Conservation (phyloP, 805 yeast genomes). For the Saturnispora hagleri region DNA sequence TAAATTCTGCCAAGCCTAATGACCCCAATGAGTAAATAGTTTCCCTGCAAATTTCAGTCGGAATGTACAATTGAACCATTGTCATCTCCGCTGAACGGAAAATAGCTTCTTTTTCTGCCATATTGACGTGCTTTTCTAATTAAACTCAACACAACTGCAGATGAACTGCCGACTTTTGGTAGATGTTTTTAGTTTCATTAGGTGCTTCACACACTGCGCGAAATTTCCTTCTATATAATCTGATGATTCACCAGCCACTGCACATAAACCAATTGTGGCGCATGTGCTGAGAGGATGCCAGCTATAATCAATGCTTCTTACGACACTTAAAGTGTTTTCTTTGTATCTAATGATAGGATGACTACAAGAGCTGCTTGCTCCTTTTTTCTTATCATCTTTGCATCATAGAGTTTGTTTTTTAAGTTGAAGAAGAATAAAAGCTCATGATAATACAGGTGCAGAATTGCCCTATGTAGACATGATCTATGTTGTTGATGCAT, state of each 20-base stretch:
- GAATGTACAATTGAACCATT: conserved; percentile 81
- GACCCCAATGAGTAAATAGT: conserved; percentile 81
- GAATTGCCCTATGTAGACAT: not conserved
- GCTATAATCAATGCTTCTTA: no score
- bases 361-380: no score
- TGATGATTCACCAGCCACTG: not conserved
- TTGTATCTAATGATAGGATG: no score
- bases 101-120: conserved; percentile 21
- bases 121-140: not conserved
- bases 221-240: not conserved
- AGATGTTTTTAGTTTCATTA: not conserved
- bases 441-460: not conserved
- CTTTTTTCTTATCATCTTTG: no score
- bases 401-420: no score
- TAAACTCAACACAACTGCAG: no score
- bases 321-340: no score
- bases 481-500: no score
- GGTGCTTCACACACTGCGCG: not conserved
- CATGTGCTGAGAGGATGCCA: not conserved
- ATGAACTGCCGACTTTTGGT: not conserved
- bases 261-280: not conserved
- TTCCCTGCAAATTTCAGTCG: conserved; percentile 83
- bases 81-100: conserved; percentile 91
- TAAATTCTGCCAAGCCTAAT: conserved; percentile 75
- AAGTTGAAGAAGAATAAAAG: not conserved